Conservation (phyloP, 2,329 filamentous ascomycete species). For the Sclerotinia borealis region DNA sequence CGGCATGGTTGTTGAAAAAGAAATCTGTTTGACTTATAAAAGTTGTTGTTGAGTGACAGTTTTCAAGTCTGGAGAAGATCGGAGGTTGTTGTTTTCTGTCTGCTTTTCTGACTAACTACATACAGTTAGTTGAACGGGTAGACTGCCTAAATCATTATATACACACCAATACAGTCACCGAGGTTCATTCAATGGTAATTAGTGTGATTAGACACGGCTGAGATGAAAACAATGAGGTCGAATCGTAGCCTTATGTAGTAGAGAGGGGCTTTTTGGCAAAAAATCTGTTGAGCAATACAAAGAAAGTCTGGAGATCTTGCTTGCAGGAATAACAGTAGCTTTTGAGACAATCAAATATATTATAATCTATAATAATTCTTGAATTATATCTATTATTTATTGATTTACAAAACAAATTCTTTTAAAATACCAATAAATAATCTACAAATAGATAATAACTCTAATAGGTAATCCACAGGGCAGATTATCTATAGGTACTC, state of each 20-base stretch:
- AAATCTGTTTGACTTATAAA: neutral
- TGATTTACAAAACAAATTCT: too few relatives aligned
- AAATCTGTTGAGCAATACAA: neutral
- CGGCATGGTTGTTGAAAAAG: accelerated
- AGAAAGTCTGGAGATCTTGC: neutral
- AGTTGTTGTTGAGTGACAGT: neutral
- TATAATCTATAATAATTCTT: too few relatives aligned
- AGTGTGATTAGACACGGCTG: neutral
- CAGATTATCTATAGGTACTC: too few relatives aligned
- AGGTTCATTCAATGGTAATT: neutral
- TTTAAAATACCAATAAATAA: too few relatives aligned
- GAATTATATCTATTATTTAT: too few relatives aligned
- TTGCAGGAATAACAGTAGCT: neutral
- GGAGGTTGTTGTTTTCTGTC: neutral
- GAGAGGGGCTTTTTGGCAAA: neutral
- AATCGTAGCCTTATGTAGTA: neutral
- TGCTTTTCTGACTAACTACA: neutral
- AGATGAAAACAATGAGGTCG: neutral
- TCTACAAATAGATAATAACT: too few relatives aligned
- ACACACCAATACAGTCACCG: too few relatives aligned
- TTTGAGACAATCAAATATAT: neutral
- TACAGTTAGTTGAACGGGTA: neutral
- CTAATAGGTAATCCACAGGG: too few relatives aligned
- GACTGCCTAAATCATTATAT: neutral
- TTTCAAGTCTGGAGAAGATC: neutral